These are phyloP conservation scores for Claviceps sp. DNA, from an alignment of 2,329 filamentous ascomycete genomes.

Conservation along the genomic window DNA sequence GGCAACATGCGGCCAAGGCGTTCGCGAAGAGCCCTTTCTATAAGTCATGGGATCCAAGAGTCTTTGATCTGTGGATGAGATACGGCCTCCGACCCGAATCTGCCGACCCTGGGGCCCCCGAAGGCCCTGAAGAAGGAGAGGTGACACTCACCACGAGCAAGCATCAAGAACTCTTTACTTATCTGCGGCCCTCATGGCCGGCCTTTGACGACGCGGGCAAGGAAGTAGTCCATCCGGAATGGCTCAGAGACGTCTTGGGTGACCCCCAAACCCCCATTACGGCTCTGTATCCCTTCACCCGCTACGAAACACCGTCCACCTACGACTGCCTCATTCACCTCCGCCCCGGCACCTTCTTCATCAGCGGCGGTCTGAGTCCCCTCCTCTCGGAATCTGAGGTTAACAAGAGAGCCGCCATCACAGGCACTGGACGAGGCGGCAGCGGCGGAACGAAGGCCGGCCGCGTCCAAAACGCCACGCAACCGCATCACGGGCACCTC, in stretches of 20 bases:
- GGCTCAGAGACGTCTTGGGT: constrained; percentile 31
- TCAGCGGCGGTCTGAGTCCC: constrained; percentile 49
- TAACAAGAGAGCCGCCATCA: constrained; percentile 47
- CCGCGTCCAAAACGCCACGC: constrained; percentile 49
- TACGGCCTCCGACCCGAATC: constrained; percentile 59
- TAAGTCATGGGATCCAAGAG: constrained; percentile 65
- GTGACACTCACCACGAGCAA: constrained; percentile 72
- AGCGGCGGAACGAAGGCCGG: constrained; percentile 52
- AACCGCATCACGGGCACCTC: constrained; percentile 60
- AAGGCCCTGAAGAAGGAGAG: constrained; percentile 15
- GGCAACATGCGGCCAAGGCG: constrained; percentile 49
- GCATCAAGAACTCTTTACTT: constrained; percentile 69
- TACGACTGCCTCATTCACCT: constrained; percentile 44
- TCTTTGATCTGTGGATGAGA: constrained; percentile 48
- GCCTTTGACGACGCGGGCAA: constrained; percentile 25
- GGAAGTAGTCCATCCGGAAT: constrained; percentile 24
- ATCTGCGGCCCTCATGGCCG: constrained; percentile 46
- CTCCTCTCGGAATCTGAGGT: constrained; percentile 38
- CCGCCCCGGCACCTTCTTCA: constrained; percentile 52
- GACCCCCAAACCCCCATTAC: constrained; percentile 22
- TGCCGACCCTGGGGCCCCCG: constrained; percentile 6
- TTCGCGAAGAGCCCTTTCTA: constrained; percentile 62
- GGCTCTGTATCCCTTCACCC: constrained; percentile 46
- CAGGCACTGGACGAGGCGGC: constrained; percentile 52
- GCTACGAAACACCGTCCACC: constrained; percentile 46